phyloP scores from a whole-genome alignment of 345 rosid species.

The Populus davidiana region DNA sequence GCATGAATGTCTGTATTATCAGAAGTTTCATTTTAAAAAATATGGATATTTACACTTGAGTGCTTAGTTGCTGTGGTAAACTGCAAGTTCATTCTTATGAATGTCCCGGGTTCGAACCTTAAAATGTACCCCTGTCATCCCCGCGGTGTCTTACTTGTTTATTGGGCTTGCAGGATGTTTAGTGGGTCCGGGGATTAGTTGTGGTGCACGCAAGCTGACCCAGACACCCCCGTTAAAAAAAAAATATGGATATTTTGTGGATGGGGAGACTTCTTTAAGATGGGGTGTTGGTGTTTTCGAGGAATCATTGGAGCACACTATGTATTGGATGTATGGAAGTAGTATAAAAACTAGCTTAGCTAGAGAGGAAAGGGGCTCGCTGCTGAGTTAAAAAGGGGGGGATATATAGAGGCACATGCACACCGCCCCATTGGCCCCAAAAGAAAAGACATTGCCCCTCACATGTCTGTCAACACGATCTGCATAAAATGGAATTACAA shows the following conservation, averaged over 20 bases:
- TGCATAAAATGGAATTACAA: conserved; percentile 33
- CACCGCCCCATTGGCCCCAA: conserved; percentile 39
- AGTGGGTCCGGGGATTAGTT: too few species aligned
- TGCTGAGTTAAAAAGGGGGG: conserved; percentile 15
- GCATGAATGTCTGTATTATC: conserved; percentile 9
- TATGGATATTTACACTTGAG: too few species aligned
- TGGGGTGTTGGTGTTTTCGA: conserved; percentile 4
- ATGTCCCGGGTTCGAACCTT: too few species aligned
- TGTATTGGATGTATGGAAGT: background rate
- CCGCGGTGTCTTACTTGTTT: too few species aligned
- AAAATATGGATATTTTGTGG: conserved; percentile 1
- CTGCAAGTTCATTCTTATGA: too few species aligned
- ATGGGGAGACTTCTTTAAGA: conserved; percentile 8
- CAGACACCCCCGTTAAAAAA: too few species aligned
- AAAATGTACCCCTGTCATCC: too few species aligned
- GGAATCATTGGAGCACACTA: conserved; percentile 38
- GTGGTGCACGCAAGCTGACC: too few species aligned
- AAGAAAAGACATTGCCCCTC: conserved; percentile 39
- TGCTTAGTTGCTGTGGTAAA: too few species aligned
- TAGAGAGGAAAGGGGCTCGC: conserved; percentile 22
- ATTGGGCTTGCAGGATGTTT: too few species aligned
- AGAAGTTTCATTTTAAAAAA: background rate
- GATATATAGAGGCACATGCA: conserved; percentile 50
- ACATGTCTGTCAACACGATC: conserved; percentile 61
- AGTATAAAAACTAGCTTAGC: conserved; percentile 5